Evolutionary conservation across 1,284 basidiomycete species (phyloP).

Genomic region (Coriolopsis trogii): DNA sequence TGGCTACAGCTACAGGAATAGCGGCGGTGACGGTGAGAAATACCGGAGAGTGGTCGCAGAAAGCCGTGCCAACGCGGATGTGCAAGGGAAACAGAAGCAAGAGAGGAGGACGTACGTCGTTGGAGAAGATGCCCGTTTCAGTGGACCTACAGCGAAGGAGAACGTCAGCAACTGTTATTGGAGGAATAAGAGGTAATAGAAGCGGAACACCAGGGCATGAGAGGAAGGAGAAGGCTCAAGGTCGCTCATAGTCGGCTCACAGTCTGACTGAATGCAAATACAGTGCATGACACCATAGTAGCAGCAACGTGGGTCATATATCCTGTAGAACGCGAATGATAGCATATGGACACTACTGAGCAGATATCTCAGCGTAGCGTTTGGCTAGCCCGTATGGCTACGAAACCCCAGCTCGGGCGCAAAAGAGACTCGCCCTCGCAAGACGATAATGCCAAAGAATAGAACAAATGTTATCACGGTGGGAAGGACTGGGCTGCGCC

Average conservation of each 20-base stretch:
- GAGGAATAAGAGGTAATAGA: background rate
- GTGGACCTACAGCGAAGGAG: slow-evolving; percentile 55
- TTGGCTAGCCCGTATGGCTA: too few species aligned
- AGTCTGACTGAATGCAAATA: too few species aligned
- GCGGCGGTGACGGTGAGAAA: too few species aligned
- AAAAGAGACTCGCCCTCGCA: background rate
- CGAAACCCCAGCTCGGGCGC: too few species aligned
- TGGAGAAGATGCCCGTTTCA: slow-evolving; percentile 64
- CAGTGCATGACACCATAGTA: too few species aligned
- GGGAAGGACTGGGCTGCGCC: background rate
- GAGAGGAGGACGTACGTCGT: slow-evolving; percentile 48
- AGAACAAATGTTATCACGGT: background rate
- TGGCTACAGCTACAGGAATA: too few species aligned
- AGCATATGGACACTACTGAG: too few species aligned
- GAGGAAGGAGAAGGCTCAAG: background rate
- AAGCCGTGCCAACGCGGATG: background rate
- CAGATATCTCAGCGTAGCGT: too few species aligned
- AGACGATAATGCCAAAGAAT: background rate
- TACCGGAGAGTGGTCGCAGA: background rate
- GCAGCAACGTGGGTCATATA: too few species aligned
- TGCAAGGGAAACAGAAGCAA: background rate
- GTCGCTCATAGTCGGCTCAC: too few species aligned
- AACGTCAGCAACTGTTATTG: background rate
- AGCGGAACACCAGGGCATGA: background rate
- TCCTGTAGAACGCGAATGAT: too few species aligned